Base-by-base conservation (phyloP, 192 early-diverging fungal species). In the Gigaspora rosea region DNA sequence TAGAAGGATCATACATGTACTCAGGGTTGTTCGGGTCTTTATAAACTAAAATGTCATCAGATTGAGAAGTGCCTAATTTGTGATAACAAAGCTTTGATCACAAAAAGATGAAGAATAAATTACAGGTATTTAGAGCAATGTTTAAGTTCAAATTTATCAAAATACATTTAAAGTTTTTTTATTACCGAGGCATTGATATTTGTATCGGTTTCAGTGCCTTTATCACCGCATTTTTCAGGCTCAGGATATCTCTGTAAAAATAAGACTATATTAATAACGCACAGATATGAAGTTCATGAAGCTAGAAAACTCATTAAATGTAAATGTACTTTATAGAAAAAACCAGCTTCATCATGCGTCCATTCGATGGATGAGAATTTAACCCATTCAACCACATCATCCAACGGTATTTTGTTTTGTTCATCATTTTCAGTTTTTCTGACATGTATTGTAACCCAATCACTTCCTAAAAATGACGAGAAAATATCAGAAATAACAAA, bases 321-420 rank as follows among this genome's bases (percentile, higher is more conserved):
- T 62, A 54, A 57, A 51, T 71, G 46, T 80, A 84, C 83, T 18
- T 65, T 74, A 76, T 94, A 94, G 75, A 91, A 91, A 76, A 91
- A 92, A 0, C 92, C 92, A 71, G 82, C 85, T 33, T 94, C 92
- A 77, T 94, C 91, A 57, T 88, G 83, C 8, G 91, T 90, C 81
- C 88, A 93, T 5, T 71, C 16, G 48, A 89, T 78, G 18, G 63
- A 15, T 4, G 87, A 84, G 77, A 90, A 93, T 80, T 91, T 93
- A 54, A 82, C 84, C 88, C 88, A 84, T 51, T 79, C 69, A 20
- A 86, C 74, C 13, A 77, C 68, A 72, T 85, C 81, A 36, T 89
- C 81, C 36, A 81, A 48, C 32, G 77, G 73, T 33, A 67, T 59
- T 22, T 75, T 86, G 8, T 76, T 82, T 33, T 46, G 22, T 35